Evolutionary conservation across 345 rosid species (phyloP).

Genomic region (Odontarrhena argentea): DNA sequence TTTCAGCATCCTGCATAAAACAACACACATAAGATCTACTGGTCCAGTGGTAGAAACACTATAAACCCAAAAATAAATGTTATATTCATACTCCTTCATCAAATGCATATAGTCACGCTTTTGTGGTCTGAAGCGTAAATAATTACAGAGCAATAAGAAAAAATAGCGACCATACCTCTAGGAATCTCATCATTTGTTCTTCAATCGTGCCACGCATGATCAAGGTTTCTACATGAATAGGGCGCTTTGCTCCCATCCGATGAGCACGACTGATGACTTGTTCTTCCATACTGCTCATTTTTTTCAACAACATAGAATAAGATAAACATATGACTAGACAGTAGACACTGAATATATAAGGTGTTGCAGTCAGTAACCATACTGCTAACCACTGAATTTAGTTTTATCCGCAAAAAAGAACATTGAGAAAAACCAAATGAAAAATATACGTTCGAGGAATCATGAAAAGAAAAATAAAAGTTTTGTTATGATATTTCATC

Average conservation of each 20-base stretch:
- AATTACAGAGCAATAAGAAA: neutral
- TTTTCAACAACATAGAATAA: slow-evolving; percentile 18
- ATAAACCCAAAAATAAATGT: neutral
- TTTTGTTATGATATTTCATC: neutral
- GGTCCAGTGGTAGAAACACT: slow-evolving; percentile 14
- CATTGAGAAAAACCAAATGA: slow-evolving; percentile 14
- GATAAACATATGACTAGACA: slow-evolving; percentile 9
- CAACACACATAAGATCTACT: slow-evolving; percentile 21
- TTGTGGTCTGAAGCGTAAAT: slow-evolving; percentile 11
- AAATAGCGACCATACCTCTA: slow-evolving; percentile 54
- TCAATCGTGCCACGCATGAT: slow-evolving; percentile 93
- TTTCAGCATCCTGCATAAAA: slow-evolving; percentile 61
- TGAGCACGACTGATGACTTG: slow-evolving; percentile 95
- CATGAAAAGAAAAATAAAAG: neutral
- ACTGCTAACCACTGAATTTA: slow-evolving; percentile 13
- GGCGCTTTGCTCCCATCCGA: slow-evolving; percentile 91
- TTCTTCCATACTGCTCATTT: slow-evolving; percentile 78
- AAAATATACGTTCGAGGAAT: neutral
- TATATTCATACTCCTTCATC: neutral
- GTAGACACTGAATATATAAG: neutral
- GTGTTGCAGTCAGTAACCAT: slow-evolving; percentile 12
- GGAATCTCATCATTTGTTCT: slow-evolving; percentile 85
- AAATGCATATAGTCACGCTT: slow-evolving; percentile 15
- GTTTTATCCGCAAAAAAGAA: neutral
- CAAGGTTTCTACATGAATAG: slow-evolving; percentile 80